Evolutionary conservation across 345 rosid species (phyloP).

Genomic region (Crucihimalaya himalaica): DNA sequence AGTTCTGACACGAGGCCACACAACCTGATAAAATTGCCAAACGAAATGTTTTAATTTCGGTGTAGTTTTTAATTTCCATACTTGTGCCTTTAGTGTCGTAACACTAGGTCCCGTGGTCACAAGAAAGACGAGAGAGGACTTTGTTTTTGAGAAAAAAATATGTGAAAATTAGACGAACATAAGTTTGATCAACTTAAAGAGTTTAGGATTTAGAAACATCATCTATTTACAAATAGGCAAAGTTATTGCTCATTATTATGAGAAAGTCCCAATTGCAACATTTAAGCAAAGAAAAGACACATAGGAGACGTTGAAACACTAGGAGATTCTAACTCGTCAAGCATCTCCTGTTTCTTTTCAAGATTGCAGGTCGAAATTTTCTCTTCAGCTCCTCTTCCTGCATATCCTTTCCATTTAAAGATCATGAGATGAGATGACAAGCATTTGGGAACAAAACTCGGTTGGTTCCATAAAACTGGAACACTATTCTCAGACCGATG

Average conservation of each 20-base stretch:
- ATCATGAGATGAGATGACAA: not conserved
- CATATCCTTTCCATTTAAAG: not conserved
- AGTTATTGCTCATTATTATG: not conserved
- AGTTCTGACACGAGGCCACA: too few relatives aligned
- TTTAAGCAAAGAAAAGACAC: not conserved
- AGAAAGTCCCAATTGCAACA: not conserved
- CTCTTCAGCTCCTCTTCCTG: not conserved
- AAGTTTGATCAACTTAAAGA: not conserved
- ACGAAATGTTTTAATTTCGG: too few relatives aligned
- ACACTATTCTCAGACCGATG: not conserved
- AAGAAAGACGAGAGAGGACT: too few relatives aligned
- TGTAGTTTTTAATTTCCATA: too few relatives aligned
- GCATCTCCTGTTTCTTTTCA: not conserved
- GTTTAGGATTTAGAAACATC: not conserved
- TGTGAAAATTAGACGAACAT: not conserved
- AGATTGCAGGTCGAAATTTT: not conserved
- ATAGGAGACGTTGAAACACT: not conserved
- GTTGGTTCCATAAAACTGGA: not conserved
- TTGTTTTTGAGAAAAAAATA: too few relatives aligned
- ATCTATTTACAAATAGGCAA: not conserved
- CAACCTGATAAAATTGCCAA: too few relatives aligned
- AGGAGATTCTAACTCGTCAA: not conserved
- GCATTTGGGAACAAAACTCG: not conserved
- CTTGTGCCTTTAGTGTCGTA: too few relatives aligned
- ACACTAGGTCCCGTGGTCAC: too few relatives aligned